Evolutionary conservation across 208 protist species (phyloP).

Genomic region (Trichomonas gallinae): DNA sequence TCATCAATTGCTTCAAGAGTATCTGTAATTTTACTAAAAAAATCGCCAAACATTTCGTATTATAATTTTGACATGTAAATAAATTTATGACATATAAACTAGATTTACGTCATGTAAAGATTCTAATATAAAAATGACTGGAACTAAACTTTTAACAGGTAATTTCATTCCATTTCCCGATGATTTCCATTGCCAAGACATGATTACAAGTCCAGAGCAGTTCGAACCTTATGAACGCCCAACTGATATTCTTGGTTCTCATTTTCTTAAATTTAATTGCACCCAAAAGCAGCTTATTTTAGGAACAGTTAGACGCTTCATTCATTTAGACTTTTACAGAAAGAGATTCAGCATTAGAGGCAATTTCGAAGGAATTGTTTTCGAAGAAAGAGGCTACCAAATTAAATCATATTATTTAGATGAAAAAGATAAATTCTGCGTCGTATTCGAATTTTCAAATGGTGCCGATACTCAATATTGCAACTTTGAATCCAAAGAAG

Average conservation of each 20-base stretch:
- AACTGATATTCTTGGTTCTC: background rate
- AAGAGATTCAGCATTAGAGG: background rate
- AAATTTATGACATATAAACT: too few relatives aligned
- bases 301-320: background rate
- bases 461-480: background rate
- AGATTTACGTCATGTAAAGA: too few relatives aligned
- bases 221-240: background rate
- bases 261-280: background rate
- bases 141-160: background rate
- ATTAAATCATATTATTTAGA: background rate
- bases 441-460: background rate
- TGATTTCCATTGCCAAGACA: background rate
- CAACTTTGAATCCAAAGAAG: background rate
- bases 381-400: background rate
- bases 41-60: too few relatives aligned
- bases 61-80: too few relatives aligned
- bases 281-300: background rate
- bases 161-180: background rate
- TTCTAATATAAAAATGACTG: background rate
- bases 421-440: background rate
- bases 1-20: too few relatives aligned
- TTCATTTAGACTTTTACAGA: background rate
- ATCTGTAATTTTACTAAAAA: too few relatives aligned
- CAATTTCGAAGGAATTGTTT: conserved; percentile 4
- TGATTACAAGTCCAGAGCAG: background rate